phyloP scores from a whole-genome alignment of 2,329 filamentous ascomycete species.

The Hypomyces perniciosus region DNA sequence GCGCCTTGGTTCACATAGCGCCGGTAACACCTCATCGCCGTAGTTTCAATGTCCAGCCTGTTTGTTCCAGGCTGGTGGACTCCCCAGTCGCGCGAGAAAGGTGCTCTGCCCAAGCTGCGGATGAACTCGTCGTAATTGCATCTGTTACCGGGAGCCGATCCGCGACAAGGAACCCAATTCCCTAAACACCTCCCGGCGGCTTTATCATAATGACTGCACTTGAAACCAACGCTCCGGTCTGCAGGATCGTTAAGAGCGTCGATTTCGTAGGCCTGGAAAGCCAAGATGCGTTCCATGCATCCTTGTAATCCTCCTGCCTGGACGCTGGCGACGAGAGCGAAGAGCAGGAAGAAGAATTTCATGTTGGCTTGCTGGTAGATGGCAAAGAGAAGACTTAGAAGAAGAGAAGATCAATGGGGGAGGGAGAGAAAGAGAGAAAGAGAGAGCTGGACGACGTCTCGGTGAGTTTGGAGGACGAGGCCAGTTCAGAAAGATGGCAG shows the following conservation, averaged over 20 bases:
- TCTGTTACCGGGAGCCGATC: not conserved
- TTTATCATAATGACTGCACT: not conserved
- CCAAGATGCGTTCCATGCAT: not conserved
- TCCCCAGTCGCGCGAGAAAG: too few relatives aligned
- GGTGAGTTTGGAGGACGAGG: too few relatives aligned
- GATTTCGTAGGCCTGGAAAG: constrained; percentile 1
- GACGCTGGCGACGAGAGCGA: not conserved
- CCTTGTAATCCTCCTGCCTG: not conserved
- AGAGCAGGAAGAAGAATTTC: not conserved
- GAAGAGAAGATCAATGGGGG: too few relatives aligned
- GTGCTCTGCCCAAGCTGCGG: not conserved
- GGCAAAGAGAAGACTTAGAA: not conserved
- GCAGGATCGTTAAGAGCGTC: not conserved
- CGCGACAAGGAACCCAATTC: too few relatives aligned
- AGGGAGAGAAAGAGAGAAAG: too few relatives aligned
- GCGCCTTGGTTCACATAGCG: too few relatives aligned
- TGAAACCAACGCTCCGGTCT: not conserved
- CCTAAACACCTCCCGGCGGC: not conserved
- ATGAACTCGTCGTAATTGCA: not conserved
- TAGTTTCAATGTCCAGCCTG: too few relatives aligned
- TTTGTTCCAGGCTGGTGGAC: too few relatives aligned
- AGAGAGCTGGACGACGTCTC: too few relatives aligned
- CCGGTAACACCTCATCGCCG: too few relatives aligned
- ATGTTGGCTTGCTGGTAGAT: not conserved
- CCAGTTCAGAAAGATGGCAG: too few relatives aligned